Percentiles rank a stretch among this genome's conserved stretches.
Conservation (phyloP, 192 early-diverging fungal species). For the Phlyctochytrium arcticum region DNA sequence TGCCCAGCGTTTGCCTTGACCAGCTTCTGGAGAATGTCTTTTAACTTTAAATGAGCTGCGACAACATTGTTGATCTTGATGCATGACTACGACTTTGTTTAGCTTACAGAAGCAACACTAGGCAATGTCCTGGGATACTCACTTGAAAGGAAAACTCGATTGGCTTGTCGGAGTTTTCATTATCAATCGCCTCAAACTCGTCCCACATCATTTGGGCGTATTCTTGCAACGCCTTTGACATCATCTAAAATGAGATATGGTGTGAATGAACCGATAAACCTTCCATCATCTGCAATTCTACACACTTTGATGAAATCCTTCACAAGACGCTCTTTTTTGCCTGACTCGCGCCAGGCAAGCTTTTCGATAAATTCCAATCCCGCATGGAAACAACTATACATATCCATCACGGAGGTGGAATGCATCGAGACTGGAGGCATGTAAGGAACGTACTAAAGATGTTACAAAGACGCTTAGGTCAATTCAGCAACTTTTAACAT, state of each 20-base stretch:
- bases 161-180: slow-evolving; percentile 4
- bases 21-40: slow-evolving; percentile 27
- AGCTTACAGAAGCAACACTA: too few relatives aligned
- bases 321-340: slow-evolving; percentile 59
- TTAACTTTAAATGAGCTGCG: slow-evolving; percentile 33
- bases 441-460: slow-evolving; percentile 39
- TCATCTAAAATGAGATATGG: slow-evolving; percentile 28
- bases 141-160: slow-evolving; percentile 19
- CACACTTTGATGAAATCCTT: slow-evolving; percentile 62
- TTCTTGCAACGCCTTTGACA: slow-evolving; percentile 59
- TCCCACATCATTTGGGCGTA: slow-evolving; percentile 44
- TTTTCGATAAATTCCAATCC: slow-evolving; percentile 66
- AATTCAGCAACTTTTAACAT: background rate
- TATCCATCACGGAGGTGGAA: slow-evolving; percentile 74
- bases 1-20: background rate
- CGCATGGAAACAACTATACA: slow-evolving; percentile 75
- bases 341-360: slow-evolving; percentile 60
- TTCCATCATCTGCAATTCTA: background rate
- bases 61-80: slow-evolving; percentile 52
- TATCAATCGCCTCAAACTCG: slow-evolving; percentile 28
- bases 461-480: background rate
- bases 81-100: slow-evolving; percentile 33
- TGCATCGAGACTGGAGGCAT: slow-evolving; percentile 46
- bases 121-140: background rate
- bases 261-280: background rate